Evolutionary conservation across 2,329 filamentous ascomycete species (phyloP), one percentile per base, ranked within the genome.

Genomic region (Ambrosiella xylebori): DNA sequence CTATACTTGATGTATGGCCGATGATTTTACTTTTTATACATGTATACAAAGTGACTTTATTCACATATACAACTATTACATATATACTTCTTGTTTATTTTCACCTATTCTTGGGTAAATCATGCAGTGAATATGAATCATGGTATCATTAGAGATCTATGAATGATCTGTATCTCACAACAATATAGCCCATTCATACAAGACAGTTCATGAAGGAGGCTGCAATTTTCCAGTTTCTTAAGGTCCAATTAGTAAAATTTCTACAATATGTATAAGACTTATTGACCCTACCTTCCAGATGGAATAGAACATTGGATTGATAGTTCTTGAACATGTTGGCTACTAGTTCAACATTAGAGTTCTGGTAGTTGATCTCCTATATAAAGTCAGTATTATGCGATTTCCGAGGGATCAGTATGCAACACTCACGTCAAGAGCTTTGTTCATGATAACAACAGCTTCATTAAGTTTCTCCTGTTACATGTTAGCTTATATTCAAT

Each of bases 291-390:
- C 93, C 93, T 82, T 97, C 93, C 5, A 98, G 77, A 66, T 98
- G 93, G 69, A 98, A 97, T 5, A 97, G 74, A 12, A 97, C 91
- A 65, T 97, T 98, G 9, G 89, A 95, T 70, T 96, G 90, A 69
- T 98, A 98, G 72, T 97, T 98, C 74, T 97, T 96, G 76, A 97
- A 98, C 93, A 98, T 98, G 68, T 97, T 91, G 0, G 91, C 90
- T 4, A 97, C 93, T 2, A 97, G 78, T 72, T 97, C 93, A 40
- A 96, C 88, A 67, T 98, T 95, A 89, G 97, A 96, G 70, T 97
- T 98, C 66, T 95, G 87, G 58, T 96, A 84, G 67, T 97, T 97
- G 76, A 97, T 96, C 64, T 97, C 91, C 86, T 95, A 64, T 2
- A 1, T 7, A 11, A 12, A 1, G 44, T 17, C 6, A 56, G 13